phyloP scores from a whole-genome alignment of 2,329 filamentous ascomycete genomes.

The Fusarium austroafricanum region DNA sequence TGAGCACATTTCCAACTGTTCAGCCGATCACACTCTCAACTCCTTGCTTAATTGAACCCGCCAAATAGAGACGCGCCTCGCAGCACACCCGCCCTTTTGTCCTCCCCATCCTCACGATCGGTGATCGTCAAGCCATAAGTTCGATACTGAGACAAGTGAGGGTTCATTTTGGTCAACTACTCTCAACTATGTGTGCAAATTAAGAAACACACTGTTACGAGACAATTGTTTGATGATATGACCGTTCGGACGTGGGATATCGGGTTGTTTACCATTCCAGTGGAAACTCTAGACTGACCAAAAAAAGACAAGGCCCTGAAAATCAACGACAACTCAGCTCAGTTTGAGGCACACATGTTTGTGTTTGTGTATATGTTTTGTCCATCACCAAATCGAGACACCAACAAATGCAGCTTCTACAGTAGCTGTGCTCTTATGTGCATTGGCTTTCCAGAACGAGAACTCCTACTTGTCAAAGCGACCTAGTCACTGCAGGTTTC shows the following conservation, averaged over 20 bases:
- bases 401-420: constrained; percentile 16
- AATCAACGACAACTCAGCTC: constrained; percentile 3
- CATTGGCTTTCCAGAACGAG: constrained; percentile 22
- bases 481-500: constrained; percentile 39
- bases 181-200: constrained; percentile 33
- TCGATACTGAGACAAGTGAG: constrained; percentile 37
- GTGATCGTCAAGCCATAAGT: constrained; percentile 24
- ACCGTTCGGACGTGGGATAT: constrained; percentile 8
- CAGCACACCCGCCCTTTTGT: constrained; percentile 32
- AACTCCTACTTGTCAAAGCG: constrained; percentile 25
- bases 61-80: constrained; percentile 38
- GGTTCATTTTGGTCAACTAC: constrained; percentile 3
- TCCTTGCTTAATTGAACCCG: constrained; percentile 37
- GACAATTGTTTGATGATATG: constrained; percentile 30
- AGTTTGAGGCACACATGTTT: constrained; percentile 21
- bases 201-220: constrained; percentile 31
- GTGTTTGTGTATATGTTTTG: constrained; percentile 8
- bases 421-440: constrained; percentile 15
- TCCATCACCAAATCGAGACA: constrained; percentile 11
- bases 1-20: constrained; percentile 9
- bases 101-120: constrained; percentile 1
- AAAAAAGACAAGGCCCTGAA: constrained; percentile 5
- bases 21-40: constrained; percentile 25
- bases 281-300: constrained; percentile 5
- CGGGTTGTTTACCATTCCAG: constrained; percentile 41